Base-by-base conservation (phyloP, 371 early-diverging fungal species). In the Saksenaea oblongispora region DNA sequence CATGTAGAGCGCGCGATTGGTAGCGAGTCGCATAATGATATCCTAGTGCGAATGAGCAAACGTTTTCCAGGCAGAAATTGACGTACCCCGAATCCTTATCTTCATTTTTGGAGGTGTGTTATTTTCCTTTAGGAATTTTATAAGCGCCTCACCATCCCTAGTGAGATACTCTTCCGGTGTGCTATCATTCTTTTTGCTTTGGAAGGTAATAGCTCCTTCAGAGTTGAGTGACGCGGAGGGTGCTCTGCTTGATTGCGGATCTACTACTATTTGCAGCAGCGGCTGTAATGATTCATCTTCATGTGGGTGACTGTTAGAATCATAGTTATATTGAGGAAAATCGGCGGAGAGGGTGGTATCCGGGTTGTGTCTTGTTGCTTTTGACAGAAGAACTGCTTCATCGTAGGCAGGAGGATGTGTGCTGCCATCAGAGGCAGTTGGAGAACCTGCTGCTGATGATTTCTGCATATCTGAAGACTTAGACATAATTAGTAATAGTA, bases 91-190 rank as follows among this genome's bases (percentile, higher is more conserved):
- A 55, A 82, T 75, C 34, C 70, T 62, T 8, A 77, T 68, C 7
- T 34, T 51, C 63, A 82, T 66, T 15, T 39, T 56, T 8, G 82
- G 82, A 5, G 69, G 54, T 2, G 67, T 74, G 41, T 82, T 82
- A 37, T 75, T 72, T 24, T 77, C 72, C 34, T 70, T 59, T 36
- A 82, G 44, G 24, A 79, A 79, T 54, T 76, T 78, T 0, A 68
- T 35, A 3, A 82, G 62, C 10, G 83, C 83, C 47, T 79, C 80
- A 10, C 72, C 73, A 54, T 82, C 83, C 9, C 67, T 18, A 39
- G 79, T 79, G 1, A 82, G 63, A 42, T 79, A 78, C 5, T 37
- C 54, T 31, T 82, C 83, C n/a, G 78, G 72, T 14, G 63, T 14
- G 4, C 5, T n/a, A 14, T 41, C 5, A 41, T 41, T 41, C 5